A percentile compares a stretch with the other conserved stretches of the same genome.
phyloP scores from a whole-genome alignment of 2,329 filamentous ascomycete genomes.

The Sporothrix brunneoviolacea region DNA sequence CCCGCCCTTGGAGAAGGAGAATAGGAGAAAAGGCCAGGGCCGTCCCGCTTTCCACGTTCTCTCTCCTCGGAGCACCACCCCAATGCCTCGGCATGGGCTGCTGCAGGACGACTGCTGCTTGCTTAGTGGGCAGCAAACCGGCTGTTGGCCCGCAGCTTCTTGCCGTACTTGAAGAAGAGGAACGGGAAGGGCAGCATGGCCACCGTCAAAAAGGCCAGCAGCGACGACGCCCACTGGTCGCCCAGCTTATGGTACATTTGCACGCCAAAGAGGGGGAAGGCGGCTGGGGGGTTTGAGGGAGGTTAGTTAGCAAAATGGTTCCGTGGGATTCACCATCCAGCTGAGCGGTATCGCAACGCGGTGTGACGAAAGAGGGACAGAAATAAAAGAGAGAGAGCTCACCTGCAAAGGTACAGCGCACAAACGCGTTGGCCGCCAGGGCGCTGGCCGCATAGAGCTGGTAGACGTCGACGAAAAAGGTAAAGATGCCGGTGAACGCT shows the following conservation, averaged over 20 bases:
- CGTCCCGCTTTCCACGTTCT: too few species aligned
- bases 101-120: too few species aligned
- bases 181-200: conserved; percentile 59
- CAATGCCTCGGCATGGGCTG: too few species aligned
- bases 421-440: conserved; percentile 76
- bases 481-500: conserved; percentile 78
- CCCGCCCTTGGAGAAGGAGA: too few species aligned
- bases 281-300: too few species aligned
- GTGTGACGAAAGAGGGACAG: too few species aligned
- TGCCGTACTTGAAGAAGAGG: conserved; percentile 56
- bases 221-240: conserved; percentile 60
- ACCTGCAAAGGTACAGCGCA: conserved; percentile 70
- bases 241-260: conserved; percentile 67
- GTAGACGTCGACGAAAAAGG: conserved; percentile 78
- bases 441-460: conserved; percentile 69
- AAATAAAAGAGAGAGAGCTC: too few species aligned
- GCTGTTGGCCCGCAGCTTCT: conserved; percentile 48
- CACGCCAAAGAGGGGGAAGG: conserved; percentile 68
- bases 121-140: conserved; percentile 38
- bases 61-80: too few species aligned
- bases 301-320: too few species aligned
- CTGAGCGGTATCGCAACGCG: too few species aligned
- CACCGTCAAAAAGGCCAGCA: conserved; percentile 55
- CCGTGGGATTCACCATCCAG: too few species aligned
- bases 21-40: too few species aligned